Conservation (phyloP, 2,329 filamentous ascomycete species). For the Chrysoporthe puriensis region DNA sequence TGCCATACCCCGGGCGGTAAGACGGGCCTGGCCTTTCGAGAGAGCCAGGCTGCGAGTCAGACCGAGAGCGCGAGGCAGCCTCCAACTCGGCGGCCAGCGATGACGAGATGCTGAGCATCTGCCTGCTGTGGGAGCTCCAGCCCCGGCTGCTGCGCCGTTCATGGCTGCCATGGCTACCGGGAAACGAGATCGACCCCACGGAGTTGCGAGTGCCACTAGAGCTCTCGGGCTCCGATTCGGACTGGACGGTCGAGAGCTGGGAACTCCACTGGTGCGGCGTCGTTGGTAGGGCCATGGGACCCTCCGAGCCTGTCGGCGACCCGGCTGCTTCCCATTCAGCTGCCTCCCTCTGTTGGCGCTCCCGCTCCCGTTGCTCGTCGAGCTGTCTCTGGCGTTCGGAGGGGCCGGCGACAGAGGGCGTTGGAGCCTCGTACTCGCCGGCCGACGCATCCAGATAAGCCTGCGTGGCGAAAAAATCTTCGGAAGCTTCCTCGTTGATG, state of each 20-base stretch:
- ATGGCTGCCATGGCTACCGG: slow-evolving; percentile 30
- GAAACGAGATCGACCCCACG: slow-evolving; percentile 38
- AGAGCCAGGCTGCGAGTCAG: slow-evolving; percentile 48
- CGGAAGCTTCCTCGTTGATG: slow-evolving; percentile 52
- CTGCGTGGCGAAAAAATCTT: slow-evolving; percentile 44
- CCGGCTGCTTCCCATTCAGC: slow-evolving; percentile 32
- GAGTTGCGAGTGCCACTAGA: slow-evolving; percentile 51
- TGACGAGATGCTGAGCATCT: slow-evolving; percentile 62
- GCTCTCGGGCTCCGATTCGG: slow-evolving; percentile 61
- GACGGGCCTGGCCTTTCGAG: slow-evolving; percentile 54
- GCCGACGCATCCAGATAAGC: slow-evolving; percentile 44
- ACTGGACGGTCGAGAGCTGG: slow-evolving; percentile 66
- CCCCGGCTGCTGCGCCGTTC: slow-evolving; percentile 53
- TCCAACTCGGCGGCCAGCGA: slow-evolving; percentile 53
- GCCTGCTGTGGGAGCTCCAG: slow-evolving; percentile 54
- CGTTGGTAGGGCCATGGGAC: slow-evolving; percentile 48
- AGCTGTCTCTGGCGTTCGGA: slow-evolving; percentile 29
- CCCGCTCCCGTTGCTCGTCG: slow-evolving; percentile 27
- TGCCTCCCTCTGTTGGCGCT: slow-evolving; percentile 21
- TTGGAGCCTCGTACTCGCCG: slow-evolving; percentile 26
- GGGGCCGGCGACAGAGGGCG: slow-evolving; percentile 27
- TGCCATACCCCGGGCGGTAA: slow-evolving; percentile 37
- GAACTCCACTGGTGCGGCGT: slow-evolving; percentile 65
- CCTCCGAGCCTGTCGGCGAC: slow-evolving; percentile 31
- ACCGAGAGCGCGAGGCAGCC: slow-evolving; percentile 42